Evolutionary conservation across 2,329 filamentous ascomycete species (phyloP), one percentile per base, ranked within the genome.

Genomic region (Sclerotinia borealis): DNA sequence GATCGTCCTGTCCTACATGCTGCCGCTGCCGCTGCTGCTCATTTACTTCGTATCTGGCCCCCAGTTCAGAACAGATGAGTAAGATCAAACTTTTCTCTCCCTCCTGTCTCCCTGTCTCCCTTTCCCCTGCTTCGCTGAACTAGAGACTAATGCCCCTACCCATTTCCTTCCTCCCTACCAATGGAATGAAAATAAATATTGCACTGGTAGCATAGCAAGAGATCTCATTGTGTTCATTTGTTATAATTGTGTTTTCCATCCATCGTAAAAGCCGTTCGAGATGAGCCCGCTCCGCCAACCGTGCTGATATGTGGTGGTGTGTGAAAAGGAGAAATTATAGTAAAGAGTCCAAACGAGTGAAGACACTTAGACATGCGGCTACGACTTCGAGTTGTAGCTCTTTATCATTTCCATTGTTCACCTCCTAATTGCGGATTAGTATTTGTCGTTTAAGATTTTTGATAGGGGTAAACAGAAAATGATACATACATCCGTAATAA

Each of bases 301-400:
- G 37, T 47, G 37, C 41, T 13, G 17, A n/a, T 61, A 17, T 27
- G 34, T 34, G 37, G 25, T 43, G 36, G 41, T 36, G 37, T 34
- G 27, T 19, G 17, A 48, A 49, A 52, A 22, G 19, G 34, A 37
- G 45, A 7, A 9, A 58, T 51, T 41, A 99, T 76, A 99, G 87
- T 66, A 99, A 83, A 59, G 95, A 98, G 80, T 99, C 95, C 73
- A 99, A 89, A 75, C 93, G 87, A 68, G 95, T 99, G 77, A 99
- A 99, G 73, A 99, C 95, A 79, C 90, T 96, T 77, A 99, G 80
- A 77, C 95, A 98, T 70, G 95, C 95, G 59, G 95, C 93, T 61
- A 99, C 92, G 73, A 91, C 87, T 84, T 99, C 95, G 68, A 99
- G 84, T 77, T 98, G 95, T 72, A 98, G 83, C 76, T 99, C 95